A percentile compares a stretch with the other conserved stretches of the same genome.
phyloP scores from a whole-genome alignment of 2,329 filamentous ascomycete genomes.

The Colletotrichum tropicale region DNA sequence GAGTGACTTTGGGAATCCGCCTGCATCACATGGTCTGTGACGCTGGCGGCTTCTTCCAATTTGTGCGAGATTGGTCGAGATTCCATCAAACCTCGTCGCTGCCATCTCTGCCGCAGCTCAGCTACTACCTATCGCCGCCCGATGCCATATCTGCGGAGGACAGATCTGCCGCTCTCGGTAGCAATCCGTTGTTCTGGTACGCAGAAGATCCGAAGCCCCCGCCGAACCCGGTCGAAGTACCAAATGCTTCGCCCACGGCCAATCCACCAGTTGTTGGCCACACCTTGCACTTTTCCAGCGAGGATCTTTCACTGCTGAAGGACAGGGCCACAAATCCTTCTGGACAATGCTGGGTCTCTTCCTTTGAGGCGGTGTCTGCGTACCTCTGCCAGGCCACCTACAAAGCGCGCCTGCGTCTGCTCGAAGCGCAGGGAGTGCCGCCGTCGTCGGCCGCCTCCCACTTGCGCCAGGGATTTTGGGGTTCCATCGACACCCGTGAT shows the following conservation, averaged over 20 bases:
- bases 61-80: neutral
- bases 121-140: neutral
- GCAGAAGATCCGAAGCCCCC: rapidly evolving
- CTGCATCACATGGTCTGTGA: neutral
- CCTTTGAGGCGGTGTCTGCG: neutral
- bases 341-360: neutral
- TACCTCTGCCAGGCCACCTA: neutral
- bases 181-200: neutral
- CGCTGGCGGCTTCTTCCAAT: neutral
- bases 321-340: neutral
- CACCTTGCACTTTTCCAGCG: neutral
- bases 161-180: neutral
- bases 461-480: neutral
- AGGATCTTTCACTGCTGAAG: rapidly evolving
- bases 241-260: too few relatives aligned
- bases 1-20: neutral
- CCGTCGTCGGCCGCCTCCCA: neutral
- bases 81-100: neutral
- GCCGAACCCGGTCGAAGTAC: rapidly evolving
- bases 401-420: neutral
- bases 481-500: neutral
- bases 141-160: neutral
- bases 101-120: neutral
- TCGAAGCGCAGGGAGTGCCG: neutral
- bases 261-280: neutral